phyloP scores from a whole-genome alignment of 805 yeast species.

The Zygosaccharomyces rouxii region DNA sequence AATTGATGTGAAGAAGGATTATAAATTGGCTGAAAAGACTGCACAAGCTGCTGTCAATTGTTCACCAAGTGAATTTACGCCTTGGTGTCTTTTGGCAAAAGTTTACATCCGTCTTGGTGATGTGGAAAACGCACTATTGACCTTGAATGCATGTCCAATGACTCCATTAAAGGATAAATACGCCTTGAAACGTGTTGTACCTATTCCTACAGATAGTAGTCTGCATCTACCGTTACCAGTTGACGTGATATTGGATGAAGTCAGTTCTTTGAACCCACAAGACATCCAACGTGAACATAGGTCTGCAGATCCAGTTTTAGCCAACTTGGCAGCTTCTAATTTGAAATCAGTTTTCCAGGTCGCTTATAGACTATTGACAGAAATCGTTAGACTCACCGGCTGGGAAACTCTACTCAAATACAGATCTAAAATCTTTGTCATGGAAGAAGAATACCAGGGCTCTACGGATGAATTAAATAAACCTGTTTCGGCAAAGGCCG shows the following conservation, averaged over 20 bases:
- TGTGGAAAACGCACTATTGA: constrained; percentile 65
- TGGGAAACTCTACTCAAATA: constrained; percentile 64
- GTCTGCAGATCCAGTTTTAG: constrained; percentile 56
- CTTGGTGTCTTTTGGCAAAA: constrained; percentile 67
- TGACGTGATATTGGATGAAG: constrained; percentile 68
- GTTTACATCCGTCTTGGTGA: constrained; percentile 60
- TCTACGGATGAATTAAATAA: constrained; percentile 24
- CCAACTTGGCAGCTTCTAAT: constrained; percentile 64
- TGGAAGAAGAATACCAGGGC: constrained; percentile 54
- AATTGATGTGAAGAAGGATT: constrained; percentile 27
- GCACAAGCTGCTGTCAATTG: constrained; percentile 47
- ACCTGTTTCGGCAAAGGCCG: constrained; percentile 4
- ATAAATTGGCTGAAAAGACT: constrained; percentile 23
- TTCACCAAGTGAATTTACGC: constrained; percentile 68
- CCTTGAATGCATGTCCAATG: constrained; percentile 80
- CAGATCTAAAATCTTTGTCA: constrained; percentile 62
- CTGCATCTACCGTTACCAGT: constrained; percentile 73
- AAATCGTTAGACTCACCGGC: constrained; percentile 61
- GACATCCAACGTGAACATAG: constrained; percentile 64
- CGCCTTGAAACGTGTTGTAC: constrained; percentile 54
- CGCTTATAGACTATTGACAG: constrained; percentile 59
- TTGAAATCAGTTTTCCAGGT: constrained; percentile 54
- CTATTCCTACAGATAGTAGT: constrained; percentile 33
- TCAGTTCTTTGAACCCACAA: constrained; percentile 59
- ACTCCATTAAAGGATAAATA: constrained; percentile 61